Base-by-base conservation (phyloP, 176 grass and related monocot genomes). In the Avena atlantica region DNA sequence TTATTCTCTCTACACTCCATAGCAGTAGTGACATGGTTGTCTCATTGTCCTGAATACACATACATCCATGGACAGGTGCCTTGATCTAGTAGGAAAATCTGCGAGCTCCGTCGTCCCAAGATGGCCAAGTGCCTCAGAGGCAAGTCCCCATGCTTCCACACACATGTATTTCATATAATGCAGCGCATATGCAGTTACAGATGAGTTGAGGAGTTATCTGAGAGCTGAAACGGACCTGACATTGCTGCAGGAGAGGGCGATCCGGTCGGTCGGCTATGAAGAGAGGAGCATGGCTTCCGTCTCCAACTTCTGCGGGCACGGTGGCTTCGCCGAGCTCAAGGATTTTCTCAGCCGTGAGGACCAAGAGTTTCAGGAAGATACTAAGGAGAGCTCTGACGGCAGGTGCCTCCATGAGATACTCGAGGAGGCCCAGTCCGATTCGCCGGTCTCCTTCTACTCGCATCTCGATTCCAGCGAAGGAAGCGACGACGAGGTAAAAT, bases 341-440 rank as follows among this genome's bases (percentile, higher is more conserved):
- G 81, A 90, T 45, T 86, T 89, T 73, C 78, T 89, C 61, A 83
- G 73, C 85, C 86, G 37, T 80, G 65, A 65, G 2, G 87, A 93
- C 65, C 57, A 85, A 74, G 77, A 82, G 27, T 79, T 88, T 76
- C 91, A 79, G 40, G 86, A 85, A 88, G 89, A 79, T 78, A 78
- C 83, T 48, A 96, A 99, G 83, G 91, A 84, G 72, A 90, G 77
- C 52, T 99, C 92, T 70, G 97, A 99, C 66, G 93, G 90, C 57
- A 94, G 91, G 90, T 92, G 85, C 84, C 97, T 99, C 50, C 97
- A 99, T 86, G 97, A 99, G 81, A 96, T 99, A 83, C 89, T 99
- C 2, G 85, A 99, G 82, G 94, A 96, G 34, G 90, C 90, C 9
- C 97, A 96, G 64, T 89, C 97, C 0, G 90, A 94, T 81, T 99